phyloP scores from a whole-genome alignment of 495 filamentous ascomycete species.

The Monascus purpureus region DNA sequence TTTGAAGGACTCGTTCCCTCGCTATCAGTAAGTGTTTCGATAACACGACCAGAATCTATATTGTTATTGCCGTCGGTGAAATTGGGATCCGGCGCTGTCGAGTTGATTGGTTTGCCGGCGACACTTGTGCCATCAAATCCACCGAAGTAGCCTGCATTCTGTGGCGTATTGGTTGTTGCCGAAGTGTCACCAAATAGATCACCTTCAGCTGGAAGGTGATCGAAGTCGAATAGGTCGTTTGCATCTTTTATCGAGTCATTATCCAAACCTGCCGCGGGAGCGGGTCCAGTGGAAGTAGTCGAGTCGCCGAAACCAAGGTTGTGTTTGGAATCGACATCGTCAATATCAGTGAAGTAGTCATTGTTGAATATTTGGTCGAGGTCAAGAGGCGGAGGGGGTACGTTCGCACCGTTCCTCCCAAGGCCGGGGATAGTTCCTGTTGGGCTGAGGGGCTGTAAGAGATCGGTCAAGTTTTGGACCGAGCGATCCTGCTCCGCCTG shows the following conservation, averaged over 20 bases:
- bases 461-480: constrained; percentile 53
- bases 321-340: constrained; percentile 17
- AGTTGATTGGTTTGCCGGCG: neutral
- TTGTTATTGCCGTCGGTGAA: neutral
- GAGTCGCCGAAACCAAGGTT: constrained; percentile 13
- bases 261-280: no score
- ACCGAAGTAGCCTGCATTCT: neutral
- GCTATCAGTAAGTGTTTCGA: neutral
- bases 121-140: neutral
- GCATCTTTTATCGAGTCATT: no score
- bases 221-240: neutral
- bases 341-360: constrained; percentile 42
- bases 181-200: neutral
- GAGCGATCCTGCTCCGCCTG: constrained; percentile 58
- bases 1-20: neutral
- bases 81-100: neutral
- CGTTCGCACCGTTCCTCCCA: constrained; percentile 27
- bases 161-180: neutral
- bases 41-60: neutral
- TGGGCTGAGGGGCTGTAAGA: constrained; percentile 66
- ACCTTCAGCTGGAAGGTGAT: neutral
- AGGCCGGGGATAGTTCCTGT: constrained; percentile 69
- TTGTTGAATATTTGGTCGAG: constrained; percentile 57
- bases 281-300: no score
- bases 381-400: constrained; percentile 36